Evolutionary conservation across 805 yeast species (phyloP), one percentile per base, ranked within the genome.

Genomic region (Jamesozyma jinghongensis): DNA sequence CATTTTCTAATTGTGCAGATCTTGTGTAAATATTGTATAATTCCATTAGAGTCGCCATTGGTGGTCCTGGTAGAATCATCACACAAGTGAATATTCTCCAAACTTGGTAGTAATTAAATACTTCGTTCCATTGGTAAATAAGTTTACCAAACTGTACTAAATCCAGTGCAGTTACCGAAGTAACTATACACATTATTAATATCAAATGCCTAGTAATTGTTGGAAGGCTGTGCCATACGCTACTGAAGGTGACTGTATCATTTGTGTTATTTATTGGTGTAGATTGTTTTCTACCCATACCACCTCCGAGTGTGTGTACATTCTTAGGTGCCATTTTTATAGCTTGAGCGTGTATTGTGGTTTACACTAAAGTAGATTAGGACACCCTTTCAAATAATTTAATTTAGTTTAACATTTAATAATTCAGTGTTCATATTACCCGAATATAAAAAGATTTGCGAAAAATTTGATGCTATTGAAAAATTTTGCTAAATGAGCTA

Each of bases 181-280:
- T 68, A 38, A 69, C 65, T 11, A 68, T 59, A 19, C 74, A 62
- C 1, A 79, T 62, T 3, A 71, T 53, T 20, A 75, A 60, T 3
- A 76, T 70, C 40, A 79, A 61, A 34, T 71, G 68, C 45, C 84
- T 63, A 3, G 85, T 78, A 19, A 78, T 75, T 3, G 82, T 80
- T 1, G 85, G 85, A 5, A 79, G 74, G 25, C 47, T 41, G 13
- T 40, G 37, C 53, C 55, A 52, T n/a, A 46, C 38, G 17, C 35
- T 40, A 5, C 25, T 30, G 13, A 40, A 17, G 12, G 42, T 27
- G 7, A 44, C 17, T 17, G 29, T 34, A 19, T 34, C 20, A 32
- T 36, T 20, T 12, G 18, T 17, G 27, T 31, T 17, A 11, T n/a
- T 22, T 6, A 30, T 26, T 4, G 27, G 33, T 4, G 38, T 18